Percentiles rank a stretch among this genome's conserved stretches.
phyloP scores from a whole-genome alignment of 1,284 basidiomycete genomes.

The Papiliotrema nemorosa region DNA sequence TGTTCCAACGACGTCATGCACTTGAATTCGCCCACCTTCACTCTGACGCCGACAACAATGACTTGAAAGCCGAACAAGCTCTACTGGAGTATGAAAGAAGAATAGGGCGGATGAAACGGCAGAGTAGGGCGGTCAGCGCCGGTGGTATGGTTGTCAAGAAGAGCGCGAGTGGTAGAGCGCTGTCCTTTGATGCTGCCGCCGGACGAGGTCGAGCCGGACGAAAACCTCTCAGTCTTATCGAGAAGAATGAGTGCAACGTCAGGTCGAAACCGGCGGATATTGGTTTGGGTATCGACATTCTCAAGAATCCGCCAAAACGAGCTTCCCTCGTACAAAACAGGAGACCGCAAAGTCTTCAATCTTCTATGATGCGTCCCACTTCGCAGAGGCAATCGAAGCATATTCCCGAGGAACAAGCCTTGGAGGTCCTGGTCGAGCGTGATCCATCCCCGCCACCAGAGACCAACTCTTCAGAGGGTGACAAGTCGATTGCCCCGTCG shows the following conservation, averaged over 20 bases:
- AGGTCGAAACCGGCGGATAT: background rate
- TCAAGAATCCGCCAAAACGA: background rate
- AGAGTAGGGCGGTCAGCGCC: constrained; percentile 10
- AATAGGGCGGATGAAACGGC: constrained; percentile 18
- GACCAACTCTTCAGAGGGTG: background rate
- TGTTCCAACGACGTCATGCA: constrained; percentile 9
- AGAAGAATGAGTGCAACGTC: background rate
- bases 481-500: constrained; percentile 13
- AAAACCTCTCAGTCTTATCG: constrained; percentile 12
- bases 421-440: constrained; percentile 5
- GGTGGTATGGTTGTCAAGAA: background rate
- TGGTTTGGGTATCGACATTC: constrained; percentile 1
- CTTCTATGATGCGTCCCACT: background rate
- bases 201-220: background rate
- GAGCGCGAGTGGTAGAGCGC: background rate
- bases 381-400: background rate
- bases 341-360: background rate
- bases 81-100: constrained; percentile 12
- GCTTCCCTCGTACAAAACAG: background rate
- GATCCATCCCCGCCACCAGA: constrained; percentile 3
- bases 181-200: background rate
- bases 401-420: background rate
- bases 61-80: constrained; percentile 5
- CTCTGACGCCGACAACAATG: constrained; percentile 1
- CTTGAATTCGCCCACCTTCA: constrained; percentile 15